Percentiles rank a stretch among this genome's conserved stretches.
Evolutionary conservation across 768 basidiomycete genomes (phyloP).

Genomic region (Boletus subparvulus): DNA sequence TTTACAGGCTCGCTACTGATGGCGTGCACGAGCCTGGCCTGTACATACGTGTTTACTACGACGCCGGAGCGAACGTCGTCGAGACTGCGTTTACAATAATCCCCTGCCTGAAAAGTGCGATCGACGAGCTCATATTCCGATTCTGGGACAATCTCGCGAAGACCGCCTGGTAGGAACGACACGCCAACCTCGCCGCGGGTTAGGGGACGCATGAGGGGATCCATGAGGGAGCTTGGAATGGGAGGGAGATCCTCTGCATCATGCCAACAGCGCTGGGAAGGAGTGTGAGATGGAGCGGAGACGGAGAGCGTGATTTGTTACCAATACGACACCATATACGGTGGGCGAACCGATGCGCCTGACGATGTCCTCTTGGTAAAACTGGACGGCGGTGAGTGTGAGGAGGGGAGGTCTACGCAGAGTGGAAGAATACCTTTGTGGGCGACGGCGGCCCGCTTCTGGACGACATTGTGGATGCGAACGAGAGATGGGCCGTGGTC

Average conservation of each 20-base stretch:
- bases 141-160: conserved; percentile 71
- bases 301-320: conserved; percentile 31
- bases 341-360: conserved; percentile 42
- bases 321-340: conserved; percentile 64
- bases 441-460: conserved; percentile 22
- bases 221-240: conserved; percentile 42
- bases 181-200: conserved; percentile 81
- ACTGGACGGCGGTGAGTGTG: conserved; percentile 34
- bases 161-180: conserved; percentile 55
- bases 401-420: not conserved
- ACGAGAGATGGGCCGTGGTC: not conserved
- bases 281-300: conserved; percentile 7
- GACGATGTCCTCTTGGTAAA: conserved; percentile 70
- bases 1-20: conserved; percentile 59
- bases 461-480: conserved; percentile 29
- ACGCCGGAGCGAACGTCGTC: conserved; percentile 77
- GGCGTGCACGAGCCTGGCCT: conserved; percentile 71
- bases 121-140: conserved; percentile 69
- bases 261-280: conserved; percentile 80
- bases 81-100: conserved; percentile 76
- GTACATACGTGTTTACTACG: conserved; percentile 60
- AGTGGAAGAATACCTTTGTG: conserved; percentile 33
- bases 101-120: conserved; percentile 74
- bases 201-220: conserved; percentile 76
- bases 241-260: conserved; percentile 72